Conservation (phyloP, 2,329 filamentous ascomycete species). For the Ceratocystis lukuohia region DNA sequence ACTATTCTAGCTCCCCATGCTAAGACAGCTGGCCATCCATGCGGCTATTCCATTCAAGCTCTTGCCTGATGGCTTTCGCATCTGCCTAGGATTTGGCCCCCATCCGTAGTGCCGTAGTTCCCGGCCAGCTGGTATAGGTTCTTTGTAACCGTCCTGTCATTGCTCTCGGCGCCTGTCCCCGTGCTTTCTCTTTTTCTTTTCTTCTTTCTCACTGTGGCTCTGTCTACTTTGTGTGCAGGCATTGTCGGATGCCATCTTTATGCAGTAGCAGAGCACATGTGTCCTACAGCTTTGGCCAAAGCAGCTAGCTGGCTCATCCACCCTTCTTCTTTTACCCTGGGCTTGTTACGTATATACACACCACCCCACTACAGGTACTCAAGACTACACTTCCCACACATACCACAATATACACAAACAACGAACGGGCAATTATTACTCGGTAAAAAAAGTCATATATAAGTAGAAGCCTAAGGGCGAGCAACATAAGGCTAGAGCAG, state of each 20-base stretch:
- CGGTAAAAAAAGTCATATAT: neutral
- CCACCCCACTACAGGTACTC: too few relatives aligned
- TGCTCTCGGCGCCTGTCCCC: neutral
- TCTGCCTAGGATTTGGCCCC: neutral
- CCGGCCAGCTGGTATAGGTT: neutral
- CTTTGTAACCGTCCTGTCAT: neutral
- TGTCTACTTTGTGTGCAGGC: neutral
- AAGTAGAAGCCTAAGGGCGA: conserved; percentile 6
- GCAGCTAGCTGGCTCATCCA: too few relatives aligned
- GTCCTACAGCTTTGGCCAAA: too few relatives aligned
- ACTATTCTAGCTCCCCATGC: neutral
- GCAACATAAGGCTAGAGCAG: neutral
- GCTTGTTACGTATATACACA: too few relatives aligned
- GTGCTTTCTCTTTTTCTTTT: neutral
- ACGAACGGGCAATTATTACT: neutral
- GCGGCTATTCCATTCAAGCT: neutral
- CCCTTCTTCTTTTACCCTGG: too few relatives aligned
- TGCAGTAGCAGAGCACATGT: too few relatives aligned
- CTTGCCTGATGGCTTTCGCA: neutral
- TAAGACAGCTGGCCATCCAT: neutral
- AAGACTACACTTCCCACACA: too few relatives aligned
- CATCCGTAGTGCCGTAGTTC: neutral
- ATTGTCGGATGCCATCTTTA: neutral
- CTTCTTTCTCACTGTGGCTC: neutral
- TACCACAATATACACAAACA: neutral